phyloP scores from a whole-genome alignment of 164 flowering plant species.

The Malania oleifera region DNA sequence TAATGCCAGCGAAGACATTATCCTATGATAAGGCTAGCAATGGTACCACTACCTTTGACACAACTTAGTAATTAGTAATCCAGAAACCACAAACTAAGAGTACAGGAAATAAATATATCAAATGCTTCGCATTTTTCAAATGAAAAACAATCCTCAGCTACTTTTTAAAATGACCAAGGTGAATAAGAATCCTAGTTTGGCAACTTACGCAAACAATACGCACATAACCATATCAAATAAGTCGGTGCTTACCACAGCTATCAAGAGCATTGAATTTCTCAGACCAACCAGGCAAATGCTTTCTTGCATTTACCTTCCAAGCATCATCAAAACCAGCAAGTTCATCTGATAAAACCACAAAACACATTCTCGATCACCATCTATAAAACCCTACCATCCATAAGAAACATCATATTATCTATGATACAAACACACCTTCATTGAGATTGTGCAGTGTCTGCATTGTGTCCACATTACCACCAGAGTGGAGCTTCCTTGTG shows the following conservation, averaged over 20 bases:
- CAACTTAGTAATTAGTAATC: no score
- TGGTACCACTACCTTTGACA: no score
- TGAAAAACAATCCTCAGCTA: no score
- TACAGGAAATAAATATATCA: no score
- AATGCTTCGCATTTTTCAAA: no score
- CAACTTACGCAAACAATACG: background rate
- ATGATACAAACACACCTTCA: conserved; percentile 48
- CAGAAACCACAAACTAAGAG: no score
- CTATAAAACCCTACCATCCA: background rate
- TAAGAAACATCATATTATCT: no score
- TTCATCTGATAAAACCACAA: conserved; percentile 31
- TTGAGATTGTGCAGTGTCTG: conserved; percentile 55
- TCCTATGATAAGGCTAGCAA: no score
- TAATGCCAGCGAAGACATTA: no score
- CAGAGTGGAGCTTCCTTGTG: conserved; percentile 38
- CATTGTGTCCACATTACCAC: conserved; percentile 50
- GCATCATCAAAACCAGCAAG: conserved; percentile 54
- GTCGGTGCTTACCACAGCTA: conserved; percentile 24
- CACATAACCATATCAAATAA: background rate
- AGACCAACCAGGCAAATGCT: conserved; percentile 64
- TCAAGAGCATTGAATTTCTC: conserved; percentile 26
- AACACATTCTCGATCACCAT: background rate
- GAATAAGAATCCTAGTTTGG: background rate
- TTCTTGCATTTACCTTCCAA: conserved; percentile 63
- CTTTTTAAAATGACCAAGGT: background rate